Conservation (phyloP, 139 green algal genomes). For the Tetraselmis striata region DNA sequence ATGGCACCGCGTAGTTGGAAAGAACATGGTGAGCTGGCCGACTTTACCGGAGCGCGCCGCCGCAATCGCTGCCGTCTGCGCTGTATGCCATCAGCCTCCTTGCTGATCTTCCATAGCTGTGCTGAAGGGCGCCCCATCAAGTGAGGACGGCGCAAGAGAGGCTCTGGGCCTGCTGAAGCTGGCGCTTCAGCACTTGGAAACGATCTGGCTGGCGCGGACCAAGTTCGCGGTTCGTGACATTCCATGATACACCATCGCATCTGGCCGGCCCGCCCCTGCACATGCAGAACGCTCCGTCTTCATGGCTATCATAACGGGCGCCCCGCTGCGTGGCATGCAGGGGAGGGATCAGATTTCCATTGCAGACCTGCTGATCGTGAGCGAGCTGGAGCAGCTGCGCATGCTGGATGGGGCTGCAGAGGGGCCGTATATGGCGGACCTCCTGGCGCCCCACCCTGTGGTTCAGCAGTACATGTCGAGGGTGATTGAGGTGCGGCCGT, state of each 20-base stretch:
- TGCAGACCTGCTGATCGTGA: not conserved
- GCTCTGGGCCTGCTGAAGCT: not conserved
- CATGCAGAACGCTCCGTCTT: too few species aligned
- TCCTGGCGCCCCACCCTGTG: not conserved
- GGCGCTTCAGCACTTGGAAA: not conserved
- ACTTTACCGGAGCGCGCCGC: too few species aligned
- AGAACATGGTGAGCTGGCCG: not conserved
- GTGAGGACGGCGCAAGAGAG: not conserved
- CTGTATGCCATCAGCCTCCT: too few species aligned
- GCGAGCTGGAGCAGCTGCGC: not conserved
- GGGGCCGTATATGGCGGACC: not conserved
- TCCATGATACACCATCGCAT: too few species aligned
- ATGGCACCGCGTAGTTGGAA: not conserved
- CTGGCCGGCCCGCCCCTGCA: too few species aligned
- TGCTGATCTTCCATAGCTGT: too few species aligned
- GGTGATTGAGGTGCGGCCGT: not conserved
- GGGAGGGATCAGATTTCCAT: too few species aligned
- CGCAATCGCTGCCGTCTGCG: too few species aligned
- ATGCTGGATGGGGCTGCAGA: not conserved
- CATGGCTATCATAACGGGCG: too few species aligned
- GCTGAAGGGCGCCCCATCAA: not conserved
- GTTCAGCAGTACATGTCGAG: not conserved
- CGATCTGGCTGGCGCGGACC: not conserved
- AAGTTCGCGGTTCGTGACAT: too few species aligned
- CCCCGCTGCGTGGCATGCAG: too few species aligned